phyloP scores from a whole-genome alignment of 176 grass and related monocot genomes.

The Typha latifolia region DNA sequence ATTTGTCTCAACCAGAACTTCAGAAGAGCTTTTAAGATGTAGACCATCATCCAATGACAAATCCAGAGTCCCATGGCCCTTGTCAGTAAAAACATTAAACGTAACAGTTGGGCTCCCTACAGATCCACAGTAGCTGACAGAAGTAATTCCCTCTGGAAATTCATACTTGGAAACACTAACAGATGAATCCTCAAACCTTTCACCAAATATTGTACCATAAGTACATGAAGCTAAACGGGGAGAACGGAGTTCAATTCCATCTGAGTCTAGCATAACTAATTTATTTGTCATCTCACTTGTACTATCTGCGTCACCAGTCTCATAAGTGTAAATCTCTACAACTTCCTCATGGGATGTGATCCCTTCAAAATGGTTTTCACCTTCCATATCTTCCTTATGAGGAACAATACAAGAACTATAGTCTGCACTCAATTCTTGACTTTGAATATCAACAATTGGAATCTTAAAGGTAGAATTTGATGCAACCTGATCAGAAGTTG shows the following conservation, averaged over 20 bases:
- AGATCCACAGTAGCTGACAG: conserved; percentile 24
- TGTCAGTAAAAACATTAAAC: conserved; percentile 17
- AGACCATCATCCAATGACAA: conserved; percentile 12
- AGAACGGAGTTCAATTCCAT: conserved; percentile 10
- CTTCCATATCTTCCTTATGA: conserved; percentile 15
- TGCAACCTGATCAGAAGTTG: conserved; percentile 14
- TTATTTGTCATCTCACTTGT: conserved; percentile 24
- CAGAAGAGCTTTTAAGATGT: conserved; percentile 9
- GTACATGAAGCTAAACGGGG: conserved; percentile 14
- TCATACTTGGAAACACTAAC: conserved; percentile 13
- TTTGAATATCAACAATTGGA: conserved; percentile 12
- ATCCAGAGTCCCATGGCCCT: conserved; percentile 17
- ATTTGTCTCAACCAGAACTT: conserved; percentile 11
- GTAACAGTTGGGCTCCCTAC: conserved; percentile 17
- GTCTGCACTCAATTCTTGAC: conserved; percentile 9
- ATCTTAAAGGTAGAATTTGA: conserved; percentile 23
- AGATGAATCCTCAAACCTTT: conserved; percentile 19
- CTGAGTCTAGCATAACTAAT: conserved; percentile 18
- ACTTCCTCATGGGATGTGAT: conserved; percentile 21
- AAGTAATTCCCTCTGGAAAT: conserved; percentile 24
- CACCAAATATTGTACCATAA: conserved; percentile 17
- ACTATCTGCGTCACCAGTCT: conserved; percentile 16
- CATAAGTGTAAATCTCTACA: conserved; percentile 29
- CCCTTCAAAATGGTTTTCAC: conserved; percentile 22
- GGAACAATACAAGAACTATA: conserved; percentile 15